A percentile compares a stretch with the other conserved stretches of the same genome.
phyloP scores from a whole-genome alignment of 345 rosid species.

The Hevea brasiliensis region DNA sequence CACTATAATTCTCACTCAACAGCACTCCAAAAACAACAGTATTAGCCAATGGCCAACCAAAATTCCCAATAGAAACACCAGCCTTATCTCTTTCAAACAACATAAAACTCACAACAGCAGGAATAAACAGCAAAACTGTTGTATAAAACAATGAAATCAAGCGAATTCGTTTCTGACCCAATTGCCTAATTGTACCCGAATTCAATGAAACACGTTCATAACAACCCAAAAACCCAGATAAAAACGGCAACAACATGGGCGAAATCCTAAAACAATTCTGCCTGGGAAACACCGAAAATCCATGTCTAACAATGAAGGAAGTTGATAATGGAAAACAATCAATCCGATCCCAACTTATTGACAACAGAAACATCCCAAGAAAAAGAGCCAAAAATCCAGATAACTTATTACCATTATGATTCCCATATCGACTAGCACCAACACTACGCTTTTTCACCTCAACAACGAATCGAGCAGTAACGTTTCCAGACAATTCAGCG shows the following conservation, averaged over 20 bases:
- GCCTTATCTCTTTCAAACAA: slow-evolving; percentile 46
- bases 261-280: slow-evolving; percentile 65
- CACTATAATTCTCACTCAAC: slow-evolving; percentile 69
- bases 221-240: slow-evolving; percentile 82
- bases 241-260: slow-evolving; percentile 86
- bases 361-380: slow-evolving; percentile 62
- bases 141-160: slow-evolving; percentile 67
- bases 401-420: slow-evolving; percentile 16
- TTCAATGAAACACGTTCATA: slow-evolving; percentile 79
- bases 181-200: slow-evolving; percentile 54
- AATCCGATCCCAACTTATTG: slow-evolving; percentile 85
- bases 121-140: slow-evolving; percentile 63
- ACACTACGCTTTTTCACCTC: slow-evolving; percentile 27
- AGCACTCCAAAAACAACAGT: slow-evolving; percentile 88
- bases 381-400: slow-evolving; percentile 65
- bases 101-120: slow-evolving; percentile 63
- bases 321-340: slow-evolving; percentile 75
- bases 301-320: slow-evolving; percentile 38
- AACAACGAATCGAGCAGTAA: slow-evolving; percentile 55
- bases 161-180: slow-evolving; percentile 67
- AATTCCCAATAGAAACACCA: slow-evolving; percentile 51
- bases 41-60: slow-evolving; percentile 89
- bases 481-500: slow-evolving; percentile 79
- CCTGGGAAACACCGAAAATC: slow-evolving; percentile 47
- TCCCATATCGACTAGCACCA: slow-evolving; percentile 5